Evolutionary conservation across 2,329 filamentous ascomycete species (phyloP).

Genomic region (Coniochaeta sp.): DNA sequence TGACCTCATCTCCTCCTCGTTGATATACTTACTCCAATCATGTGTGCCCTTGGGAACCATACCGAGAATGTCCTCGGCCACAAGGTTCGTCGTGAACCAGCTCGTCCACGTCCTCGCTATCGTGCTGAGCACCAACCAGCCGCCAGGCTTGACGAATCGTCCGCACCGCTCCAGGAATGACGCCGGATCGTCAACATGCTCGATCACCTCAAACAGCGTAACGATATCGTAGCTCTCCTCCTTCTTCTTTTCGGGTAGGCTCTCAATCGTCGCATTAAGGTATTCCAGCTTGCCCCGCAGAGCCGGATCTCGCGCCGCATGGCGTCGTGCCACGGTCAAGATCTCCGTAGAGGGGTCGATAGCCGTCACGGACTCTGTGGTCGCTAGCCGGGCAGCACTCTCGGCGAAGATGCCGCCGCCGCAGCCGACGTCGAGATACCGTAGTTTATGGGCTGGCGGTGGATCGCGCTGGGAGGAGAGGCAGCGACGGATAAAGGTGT

Average conservation of each 20-base stretch:
- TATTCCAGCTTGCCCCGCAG: conserved; percentile 58
- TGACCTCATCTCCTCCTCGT: conserved; percentile 65
- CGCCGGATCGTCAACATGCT: conserved; percentile 75
- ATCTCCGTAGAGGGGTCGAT: conserved; percentile 74
- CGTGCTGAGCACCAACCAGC: conserved; percentile 88
- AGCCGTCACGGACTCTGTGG: conserved; percentile 59
- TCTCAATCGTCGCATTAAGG: conserved; percentile 69
- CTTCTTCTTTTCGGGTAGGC: conserved; percentile 37
- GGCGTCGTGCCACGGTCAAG: conserved; percentile 65
- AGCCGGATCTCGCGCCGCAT: conserved; percentile 67
- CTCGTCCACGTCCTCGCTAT: conserved; percentile 85
- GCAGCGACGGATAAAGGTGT: conserved; percentile 80
- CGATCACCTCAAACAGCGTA: conserved; percentile 87
- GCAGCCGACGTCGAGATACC: conserved; percentile 62
- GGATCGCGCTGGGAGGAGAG: conserved; percentile 45
- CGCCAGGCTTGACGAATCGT: conserved; percentile 76
- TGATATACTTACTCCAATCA: conserved; percentile 94
- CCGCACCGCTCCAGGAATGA: conserved; percentile 66
- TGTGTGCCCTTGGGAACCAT: conserved; percentile 92
- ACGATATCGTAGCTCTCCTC: conserved; percentile 66
- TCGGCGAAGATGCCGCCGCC: conserved; percentile 2
- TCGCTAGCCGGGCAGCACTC: conserved; percentile 19
- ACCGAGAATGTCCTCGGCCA: conserved; percentile 80
- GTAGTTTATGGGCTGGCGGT: conserved; percentile 35
- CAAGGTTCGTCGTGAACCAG: conserved; percentile 86